Percentiles rank a stretch among this genome's conserved stretches.
Conservation (phyloP, 208 protist genomes). For the Leishmania tarentolae region DNA sequence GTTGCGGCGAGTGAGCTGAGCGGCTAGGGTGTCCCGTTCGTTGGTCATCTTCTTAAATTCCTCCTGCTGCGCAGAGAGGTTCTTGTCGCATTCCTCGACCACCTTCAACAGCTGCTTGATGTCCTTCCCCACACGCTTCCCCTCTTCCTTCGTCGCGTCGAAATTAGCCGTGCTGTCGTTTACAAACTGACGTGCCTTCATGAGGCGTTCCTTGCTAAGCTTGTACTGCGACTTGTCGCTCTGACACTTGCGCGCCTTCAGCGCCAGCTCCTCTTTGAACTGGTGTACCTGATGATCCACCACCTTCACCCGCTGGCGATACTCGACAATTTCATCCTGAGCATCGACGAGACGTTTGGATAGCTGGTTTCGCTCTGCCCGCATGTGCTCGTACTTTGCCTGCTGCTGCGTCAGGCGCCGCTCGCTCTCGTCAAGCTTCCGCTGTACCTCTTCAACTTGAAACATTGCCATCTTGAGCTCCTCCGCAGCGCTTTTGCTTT, state of each 20-base stretch:
- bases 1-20: constrained; percentile 97
- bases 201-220: constrained; percentile 65
- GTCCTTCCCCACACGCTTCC: constrained; percentile 74
- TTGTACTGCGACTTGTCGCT: constrained; percentile 64
- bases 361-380: constrained; percentile 97
- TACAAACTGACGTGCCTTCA: constrained; percentile 68
- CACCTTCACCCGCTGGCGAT: constrained; percentile 97
- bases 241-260: constrained; percentile 75
- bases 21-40: constrained; percentile 95
- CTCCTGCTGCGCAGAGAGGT: constrained; percentile 90
- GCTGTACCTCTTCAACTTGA: constrained; percentile 94
- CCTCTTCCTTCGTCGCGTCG: constrained; percentile 51
- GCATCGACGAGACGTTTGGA: constrained; percentile 97
- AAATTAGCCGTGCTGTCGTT: constrained; percentile 68
- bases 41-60: constrained; percentile 94
- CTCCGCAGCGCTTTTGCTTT: constrained; percentile 87
- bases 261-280: constrained; percentile 96
- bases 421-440: constrained; percentile 94
- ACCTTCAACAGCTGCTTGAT: constrained; percentile 96
- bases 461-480: constrained; percentile 93
- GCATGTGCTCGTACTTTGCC: constrained; percentile 93
- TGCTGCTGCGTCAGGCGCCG: constrained; percentile 75
- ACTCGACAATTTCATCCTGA: constrained; percentile 97
- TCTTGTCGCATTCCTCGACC: constrained; percentile 93
- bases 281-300: constrained; percentile 96